These are phyloP conservation scores for Herpotrichia juniperi DNA, from an alignment of 2,329 filamentous ascomycete genomes.

Conservation along the genomic window DNA sequence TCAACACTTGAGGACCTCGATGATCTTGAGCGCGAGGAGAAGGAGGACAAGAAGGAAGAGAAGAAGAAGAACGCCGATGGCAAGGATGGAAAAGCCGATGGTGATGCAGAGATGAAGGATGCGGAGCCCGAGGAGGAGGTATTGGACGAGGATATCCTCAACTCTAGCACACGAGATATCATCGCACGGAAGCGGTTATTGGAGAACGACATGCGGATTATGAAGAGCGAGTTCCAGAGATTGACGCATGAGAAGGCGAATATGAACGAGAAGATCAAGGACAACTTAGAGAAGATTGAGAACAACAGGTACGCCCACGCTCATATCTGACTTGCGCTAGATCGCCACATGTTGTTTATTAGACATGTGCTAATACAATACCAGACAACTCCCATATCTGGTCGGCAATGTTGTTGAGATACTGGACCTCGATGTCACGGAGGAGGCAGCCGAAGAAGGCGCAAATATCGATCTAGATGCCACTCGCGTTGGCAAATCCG, in stretches of 20 bases:
- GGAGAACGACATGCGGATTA: constrained; percentile 97
- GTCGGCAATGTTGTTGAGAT: constrained; percentile 98
- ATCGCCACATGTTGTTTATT: background rate
- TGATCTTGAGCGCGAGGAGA: constrained; percentile 80
- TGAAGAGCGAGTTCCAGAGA: constrained; percentile 96
- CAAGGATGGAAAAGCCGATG: constrained; percentile 65
- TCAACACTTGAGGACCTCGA: constrained; percentile 92
- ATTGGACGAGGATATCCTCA: constrained; percentile 91
- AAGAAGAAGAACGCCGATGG: constrained; percentile 60
- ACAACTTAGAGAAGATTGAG: constrained; percentile 98
- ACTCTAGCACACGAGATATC: constrained; percentile 93
- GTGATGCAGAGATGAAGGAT: constrained; percentile 92
- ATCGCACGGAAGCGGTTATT: constrained; percentile 86
- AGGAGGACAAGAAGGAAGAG: constrained; percentile 70
- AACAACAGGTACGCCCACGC: constrained; percentile 80
- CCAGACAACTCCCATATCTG: constrained; percentile 93
- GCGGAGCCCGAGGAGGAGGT: constrained; percentile 74
- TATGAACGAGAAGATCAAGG: constrained; percentile 99
- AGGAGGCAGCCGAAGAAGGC: constrained; percentile 94
- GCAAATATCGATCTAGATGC: constrained; percentile 99
- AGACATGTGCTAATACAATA: constrained; percentile 9
- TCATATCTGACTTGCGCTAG: background rate
- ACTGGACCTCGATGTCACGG: constrained; percentile 92
- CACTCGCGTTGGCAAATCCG: constrained; percentile 94
- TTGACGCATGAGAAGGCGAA: constrained; percentile 93